These are phyloP conservation scores for Wolfiporia cocos DNA, from an alignment of 1,284 basidiomycete species.

Conservation along the genomic window DNA sequence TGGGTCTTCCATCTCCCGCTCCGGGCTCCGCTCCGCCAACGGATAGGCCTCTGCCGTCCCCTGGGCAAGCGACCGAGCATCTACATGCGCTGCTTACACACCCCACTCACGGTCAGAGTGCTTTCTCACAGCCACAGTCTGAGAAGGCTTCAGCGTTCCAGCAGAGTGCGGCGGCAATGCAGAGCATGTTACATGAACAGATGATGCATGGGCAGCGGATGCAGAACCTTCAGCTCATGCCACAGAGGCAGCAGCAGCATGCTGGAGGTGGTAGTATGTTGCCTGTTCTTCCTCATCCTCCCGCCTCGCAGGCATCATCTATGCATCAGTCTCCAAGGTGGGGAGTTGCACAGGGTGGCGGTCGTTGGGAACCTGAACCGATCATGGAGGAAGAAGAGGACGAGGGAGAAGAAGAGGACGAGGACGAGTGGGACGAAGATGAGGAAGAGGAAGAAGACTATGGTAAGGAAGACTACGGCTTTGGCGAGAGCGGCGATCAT, in stretches of 20 bases:
- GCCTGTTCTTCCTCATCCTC: slow-evolving; percentile 1
- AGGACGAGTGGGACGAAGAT: slow-evolving; percentile 12
- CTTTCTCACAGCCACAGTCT: slow-evolving; percentile 4
- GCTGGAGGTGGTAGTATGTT: neutral
- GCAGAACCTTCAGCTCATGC: slow-evolving; percentile 7
- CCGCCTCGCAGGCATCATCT: slow-evolving; percentile 8
- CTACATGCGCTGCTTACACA: slow-evolving; percentile 42
- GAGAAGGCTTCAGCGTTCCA: slow-evolving; percentile 2
- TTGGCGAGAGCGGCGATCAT: slow-evolving; percentile 11
- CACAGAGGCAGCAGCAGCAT: slow-evolving; percentile 2
- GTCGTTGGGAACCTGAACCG: no score
- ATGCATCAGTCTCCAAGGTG: slow-evolving; percentile 16
- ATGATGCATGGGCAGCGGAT: slow-evolving; percentile 10
- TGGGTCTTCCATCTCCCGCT: neutral
- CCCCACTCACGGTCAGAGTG: slow-evolving; percentile 6
- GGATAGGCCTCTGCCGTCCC: slow-evolving; percentile 36
- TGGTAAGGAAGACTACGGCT: slow-evolving; percentile 9
- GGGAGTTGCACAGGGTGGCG: slow-evolving; percentile 9
- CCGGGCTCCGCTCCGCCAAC: slow-evolving; percentile 16
- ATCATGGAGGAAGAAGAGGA: slow-evolving; percentile 17
- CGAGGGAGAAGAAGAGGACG: slow-evolving; percentile 13
- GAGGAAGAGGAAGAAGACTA: slow-evolving; percentile 9
- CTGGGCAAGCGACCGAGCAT: slow-evolving; percentile 29
- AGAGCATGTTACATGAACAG: slow-evolving; percentile 2
- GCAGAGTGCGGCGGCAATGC: slow-evolving; percentile 3